Evolutionary conservation across 768 basidiomycete genomes (phyloP), one percentile per base, ranked within the genome.

Genomic region (Pisolithus marmoratus): DNA sequence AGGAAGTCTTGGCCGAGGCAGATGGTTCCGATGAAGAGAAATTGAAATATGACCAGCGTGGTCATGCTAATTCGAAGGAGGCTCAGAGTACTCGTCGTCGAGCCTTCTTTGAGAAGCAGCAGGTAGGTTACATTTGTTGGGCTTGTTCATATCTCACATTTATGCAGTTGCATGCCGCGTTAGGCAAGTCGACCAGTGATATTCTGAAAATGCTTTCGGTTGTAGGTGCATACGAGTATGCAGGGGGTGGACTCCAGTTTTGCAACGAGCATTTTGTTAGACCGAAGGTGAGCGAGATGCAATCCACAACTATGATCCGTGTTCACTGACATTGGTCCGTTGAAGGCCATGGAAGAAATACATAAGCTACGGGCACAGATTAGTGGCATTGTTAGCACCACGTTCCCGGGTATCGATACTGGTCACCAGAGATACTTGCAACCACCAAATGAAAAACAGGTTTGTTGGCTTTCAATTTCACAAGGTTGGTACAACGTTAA

Each of bases 291-390:
- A 34, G 73, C 45, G 23, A 5, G 5, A 22, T 29, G n/a, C 11
- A 43, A 46, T 38, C 12, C 46, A 34, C 12, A 34, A 14, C 34
- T 12, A 14, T 34, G 34, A 34, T 12, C 34, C 15, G 14, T 2
- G 5, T 15, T 15, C 3, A 47, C 34, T 57, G 27, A 61, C 7
- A 46, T 38, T 24, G 40, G 26, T 27, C 7, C 50, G 26, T 19
- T 34, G 8, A 15, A 97, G 94, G 90, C 93, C 0, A 98, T 99
- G 94, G 90, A 96, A 70, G 96, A 99, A 72, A 95, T 96, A 34
- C 96, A 94, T 68, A 97, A 98, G 65, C 76, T 99, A 5, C 82
- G 94, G 34, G 78, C 83, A 0, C 96, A 99, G 62, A 86, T 99
- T 51, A 87, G 81, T 60, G 81, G 79, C 52, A 94, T 98, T 42